Evolutionary conservation across 441 rosid species (phyloP), one percentile per base, ranked within the genome.

Genomic region (Viola pubescens): DNA sequence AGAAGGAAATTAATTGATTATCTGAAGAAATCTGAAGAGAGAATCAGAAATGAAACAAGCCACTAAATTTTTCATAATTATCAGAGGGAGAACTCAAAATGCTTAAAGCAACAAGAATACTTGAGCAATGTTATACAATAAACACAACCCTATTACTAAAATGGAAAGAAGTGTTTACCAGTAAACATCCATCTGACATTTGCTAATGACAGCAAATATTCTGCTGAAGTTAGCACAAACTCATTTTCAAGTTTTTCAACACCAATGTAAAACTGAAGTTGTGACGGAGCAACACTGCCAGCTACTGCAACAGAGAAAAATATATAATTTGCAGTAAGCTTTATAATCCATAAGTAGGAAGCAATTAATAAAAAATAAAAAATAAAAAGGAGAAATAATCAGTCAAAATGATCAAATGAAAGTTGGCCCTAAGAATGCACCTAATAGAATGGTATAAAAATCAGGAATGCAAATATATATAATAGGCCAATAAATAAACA

Each of bases 191-290:
- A 87, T 67, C 72, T 77, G 40, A 85, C 69, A 65, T 84, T 85
- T 74, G 79, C 79, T 64, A 85, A 74, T 53, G 82, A 87, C 65
- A 94, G 97, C 72, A 81, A 70, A 77, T 84, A 82, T 71, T 88
- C 95, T 39, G 95, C 97, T 4, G 94, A 82, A 49, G 97, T 85
- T 48, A 88, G 78, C 61, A 94, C 80, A 75, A 74, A 84, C 78
- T 91, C 97, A 56, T 73, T 76, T 73, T 94, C 87, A 67, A 94
- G 87, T 72, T 77, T 75, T 75, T 83, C 83, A 0, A 80, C 72
- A 73, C 83, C 90, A 63, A 90, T 71, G 75, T 71, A 83, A 69
- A 64, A 68, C 67, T 71, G 84, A 58, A 51, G 64, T 60, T 75
- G 69, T 70, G 59, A 69, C 67, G 68, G 88, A 56, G 66, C 67